Conservation (phyloP, 129 eudicot species). For the Calendula officinalis region DNA sequence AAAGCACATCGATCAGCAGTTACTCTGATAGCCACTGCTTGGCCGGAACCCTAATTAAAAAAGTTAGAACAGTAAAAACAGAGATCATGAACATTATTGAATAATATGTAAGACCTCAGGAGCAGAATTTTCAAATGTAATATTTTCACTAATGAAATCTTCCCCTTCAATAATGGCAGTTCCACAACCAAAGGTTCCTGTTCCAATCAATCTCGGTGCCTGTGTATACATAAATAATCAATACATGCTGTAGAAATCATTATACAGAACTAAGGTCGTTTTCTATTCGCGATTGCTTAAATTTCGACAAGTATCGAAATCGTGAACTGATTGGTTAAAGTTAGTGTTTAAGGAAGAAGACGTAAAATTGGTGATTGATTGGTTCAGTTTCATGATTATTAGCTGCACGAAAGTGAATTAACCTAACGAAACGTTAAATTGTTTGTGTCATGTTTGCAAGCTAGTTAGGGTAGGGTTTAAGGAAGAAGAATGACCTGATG, state of each 20-base stretch:
- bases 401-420: background rate
- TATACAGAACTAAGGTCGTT: background rate
- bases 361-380: background rate
- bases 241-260: background rate
- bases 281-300: background rate
- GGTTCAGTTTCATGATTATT: too few species aligned
- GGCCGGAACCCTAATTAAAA: conserved; percentile 71
- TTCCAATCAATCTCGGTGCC: conserved; percentile 72
- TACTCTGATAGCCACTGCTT: conserved; percentile 88
- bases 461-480: conserved; percentile 3
- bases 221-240: conserved; percentile 14
- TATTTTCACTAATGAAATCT: conserved; percentile 84
- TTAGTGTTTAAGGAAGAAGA: conserved; percentile 1
- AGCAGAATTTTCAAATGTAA: conserved; percentile 81
- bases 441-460: too few species aligned
- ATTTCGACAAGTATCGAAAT: background rate
- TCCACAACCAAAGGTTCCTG: conserved; percentile 92
- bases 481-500: conserved; percentile 47
- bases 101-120: conserved; percentile 47
- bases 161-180: conserved; percentile 84
- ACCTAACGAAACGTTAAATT: too few species aligned
- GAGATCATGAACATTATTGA: background rate
- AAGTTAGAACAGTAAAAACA: conserved; percentile 1
- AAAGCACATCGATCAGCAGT: conserved; percentile 90
- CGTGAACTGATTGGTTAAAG: background rate